phyloP scores from a whole-genome alignment of 768 basidiomycete genomes.

The Inosperma sp. region DNA sequence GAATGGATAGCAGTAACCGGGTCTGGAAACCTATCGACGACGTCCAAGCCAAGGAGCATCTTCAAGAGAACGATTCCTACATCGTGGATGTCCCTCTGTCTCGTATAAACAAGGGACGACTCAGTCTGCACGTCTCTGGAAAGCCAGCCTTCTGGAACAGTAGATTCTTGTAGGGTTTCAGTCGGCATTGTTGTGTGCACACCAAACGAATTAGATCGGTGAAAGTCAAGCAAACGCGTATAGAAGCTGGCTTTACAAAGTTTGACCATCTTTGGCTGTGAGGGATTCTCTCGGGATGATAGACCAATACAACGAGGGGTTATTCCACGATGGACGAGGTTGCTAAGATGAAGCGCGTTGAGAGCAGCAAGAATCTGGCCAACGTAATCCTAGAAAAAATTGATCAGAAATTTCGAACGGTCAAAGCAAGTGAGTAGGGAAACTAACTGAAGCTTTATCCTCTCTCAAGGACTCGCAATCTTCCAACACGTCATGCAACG shows the following conservation, averaged over 20 bases:
- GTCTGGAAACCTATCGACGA: slow-evolving; percentile 50
- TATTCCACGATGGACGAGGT: slow-evolving; percentile 73
- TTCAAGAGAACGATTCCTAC: slow-evolving; percentile 77
- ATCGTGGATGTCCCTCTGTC: slow-evolving; percentile 75
- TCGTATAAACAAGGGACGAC: slow-evolving; percentile 68
- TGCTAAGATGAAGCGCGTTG: slow-evolving; percentile 58
- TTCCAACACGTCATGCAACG: slow-evolving; percentile 68
- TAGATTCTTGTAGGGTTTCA: slow-evolving; percentile 29
- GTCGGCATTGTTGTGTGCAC: slow-evolving; percentile 24
- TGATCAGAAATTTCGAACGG: neutral
- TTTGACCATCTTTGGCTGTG: slow-evolving; percentile 64
- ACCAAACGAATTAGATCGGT: slow-evolving; percentile 79
- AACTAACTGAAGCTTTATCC: slow-evolving; percentile 59
- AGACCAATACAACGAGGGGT: slow-evolving; percentile 58
- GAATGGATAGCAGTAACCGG: slow-evolving; percentile 54
- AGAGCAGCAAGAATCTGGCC: slow-evolving; percentile 67
- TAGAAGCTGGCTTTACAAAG: slow-evolving; percentile 69
- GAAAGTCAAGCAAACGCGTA: slow-evolving; percentile 69
- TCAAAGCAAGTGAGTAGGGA: slow-evolving; percentile 16
- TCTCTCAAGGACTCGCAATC: slow-evolving; percentile 72
- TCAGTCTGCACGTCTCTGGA: slow-evolving; percentile 77
- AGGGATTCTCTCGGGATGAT: slow-evolving; percentile 43
- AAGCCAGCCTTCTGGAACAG: slow-evolving; percentile 57
- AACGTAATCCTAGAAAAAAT: slow-evolving; percentile 59
- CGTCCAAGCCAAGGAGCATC: slow-evolving; percentile 79